These are phyloP conservation scores for Curvularia verruculosa DNA, from an alignment of 2,329 filamentous ascomycete species.

Conservation along the genomic window DNA sequence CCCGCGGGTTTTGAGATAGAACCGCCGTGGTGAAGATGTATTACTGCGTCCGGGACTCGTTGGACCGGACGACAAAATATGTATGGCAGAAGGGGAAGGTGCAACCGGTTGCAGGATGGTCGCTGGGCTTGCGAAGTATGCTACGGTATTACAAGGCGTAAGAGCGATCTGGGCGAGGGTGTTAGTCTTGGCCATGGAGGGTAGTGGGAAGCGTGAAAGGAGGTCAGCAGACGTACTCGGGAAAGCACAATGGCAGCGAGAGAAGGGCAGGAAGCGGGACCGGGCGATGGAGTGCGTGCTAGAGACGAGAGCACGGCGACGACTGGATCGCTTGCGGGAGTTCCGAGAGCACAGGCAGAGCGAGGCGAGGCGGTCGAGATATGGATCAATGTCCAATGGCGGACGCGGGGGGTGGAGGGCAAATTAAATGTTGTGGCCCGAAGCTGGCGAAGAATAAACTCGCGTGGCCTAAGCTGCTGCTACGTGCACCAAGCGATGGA, in stretches of 20 bases:
- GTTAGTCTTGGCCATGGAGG: conserved; percentile 13
- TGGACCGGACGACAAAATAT: conserved; percentile 50
- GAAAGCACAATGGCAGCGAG: conserved; percentile 38
- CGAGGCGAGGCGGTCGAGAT: conserved; percentile 3
- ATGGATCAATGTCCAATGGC: conserved; percentile 16
- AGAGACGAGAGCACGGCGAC: conserved; percentile 36
- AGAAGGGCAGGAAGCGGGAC: conserved; percentile 33
- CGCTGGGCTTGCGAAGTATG: conserved; percentile 34
- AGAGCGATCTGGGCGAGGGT: conserved; percentile 22
- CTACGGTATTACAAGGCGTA: conserved; percentile 41
- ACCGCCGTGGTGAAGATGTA: conserved; percentile 77
- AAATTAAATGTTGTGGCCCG: conserved; percentile 32
- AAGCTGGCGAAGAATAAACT: conserved; percentile 31
- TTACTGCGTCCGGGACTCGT: conserved; percentile 62
- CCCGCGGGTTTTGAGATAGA: conserved; percentile 76
- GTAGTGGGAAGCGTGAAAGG: not conserved
- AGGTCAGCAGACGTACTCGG: conserved; percentile 30
- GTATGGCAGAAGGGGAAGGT: conserved; percentile 44
- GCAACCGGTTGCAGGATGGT: conserved; percentile 35
- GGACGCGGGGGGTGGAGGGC: conserved; percentile 29
- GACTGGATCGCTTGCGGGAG: conserved; percentile 27
- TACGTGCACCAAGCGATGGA: conserved; percentile 47
- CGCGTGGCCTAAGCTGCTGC: conserved; percentile 40
- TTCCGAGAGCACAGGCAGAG: conserved; percentile 20
- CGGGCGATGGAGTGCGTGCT: conserved; percentile 28